Conservation (phyloP, 805 yeast species). For the Wickerhamiella bombiphila region DNA sequence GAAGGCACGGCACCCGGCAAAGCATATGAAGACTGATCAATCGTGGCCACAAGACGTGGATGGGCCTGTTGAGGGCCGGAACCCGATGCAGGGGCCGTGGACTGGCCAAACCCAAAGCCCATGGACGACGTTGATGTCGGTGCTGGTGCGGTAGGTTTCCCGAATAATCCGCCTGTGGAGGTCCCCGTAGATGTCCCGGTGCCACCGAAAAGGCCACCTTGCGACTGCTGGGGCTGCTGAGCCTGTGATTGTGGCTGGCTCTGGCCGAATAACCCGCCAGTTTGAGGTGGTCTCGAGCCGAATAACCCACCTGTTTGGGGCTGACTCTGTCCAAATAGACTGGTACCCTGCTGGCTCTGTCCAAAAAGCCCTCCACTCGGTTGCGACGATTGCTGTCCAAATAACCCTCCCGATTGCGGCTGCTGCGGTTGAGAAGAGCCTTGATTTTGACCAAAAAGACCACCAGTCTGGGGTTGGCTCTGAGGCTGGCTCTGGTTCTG, state of each 20-base stretch:
- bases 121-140: slow-evolving; percentile 8
- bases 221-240: background rate
- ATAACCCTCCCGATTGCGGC: slow-evolving; percentile 1
- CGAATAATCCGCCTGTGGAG: slow-evolving; percentile 3
- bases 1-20: slow-evolving; percentile 16
- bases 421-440: background rate
- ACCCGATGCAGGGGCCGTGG: background rate
- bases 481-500: background rate
- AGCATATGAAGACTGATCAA: slow-evolving; percentile 20
- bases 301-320: slow-evolving; percentile 5
- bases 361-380: slow-evolving; percentile 5
- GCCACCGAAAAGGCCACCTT: slow-evolving; percentile 1
- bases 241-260: slow-evolving; percentile 2
- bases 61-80: background rate
- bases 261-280: slow-evolving; percentile 7
- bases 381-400: slow-evolving; percentile 1
- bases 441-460: background rate
- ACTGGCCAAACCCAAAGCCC: background rate
- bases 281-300: slow-evolving; percentile 1
- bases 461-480: background rate
- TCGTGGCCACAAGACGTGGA: slow-evolving; percentile 14
- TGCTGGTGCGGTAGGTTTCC: slow-evolving; percentile 1
- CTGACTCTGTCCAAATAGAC: slow-evolving; percentile 6
- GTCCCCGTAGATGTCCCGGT: slow-evolving; percentile 1
- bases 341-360: slow-evolving; percentile 2